phyloP scores from a whole-genome alignment of 129 eudicot genomes.

The Apium graveolens region DNA sequence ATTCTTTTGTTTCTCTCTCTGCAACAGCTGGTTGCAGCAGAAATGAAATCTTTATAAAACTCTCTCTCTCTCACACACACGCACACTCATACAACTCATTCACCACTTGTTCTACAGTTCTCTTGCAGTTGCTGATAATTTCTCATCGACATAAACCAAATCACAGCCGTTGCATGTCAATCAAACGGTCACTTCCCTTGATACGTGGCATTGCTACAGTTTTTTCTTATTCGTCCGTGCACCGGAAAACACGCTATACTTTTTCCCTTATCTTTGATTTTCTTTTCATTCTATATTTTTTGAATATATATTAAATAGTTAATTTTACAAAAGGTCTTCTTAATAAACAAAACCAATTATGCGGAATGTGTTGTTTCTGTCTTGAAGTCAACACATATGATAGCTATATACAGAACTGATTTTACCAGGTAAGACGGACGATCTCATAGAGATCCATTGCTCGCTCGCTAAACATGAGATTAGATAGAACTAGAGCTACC shows the following conservation, averaged over 20 bases:
- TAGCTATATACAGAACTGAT: too few relatives aligned
- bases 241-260: constrained; percentile 83
- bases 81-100: constrained; percentile 19
- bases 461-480: too few relatives aligned
- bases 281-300: background rate
- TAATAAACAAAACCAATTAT: too few relatives aligned
- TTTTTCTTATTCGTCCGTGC: constrained; percentile 53
- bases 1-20: constrained; percentile 6
- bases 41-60: constrained; percentile 22
- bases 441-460: too few relatives aligned
- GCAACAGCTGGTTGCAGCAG: constrained; percentile 6
- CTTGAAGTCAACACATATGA: too few relatives aligned
- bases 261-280: too few relatives aligned
- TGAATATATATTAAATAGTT: too few relatives aligned
- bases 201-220: constrained; percentile 55
- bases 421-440: too few relatives aligned
- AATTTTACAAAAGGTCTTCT: too few relatives aligned
- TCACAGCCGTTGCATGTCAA: constrained; percentile 47
- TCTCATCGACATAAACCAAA: constrained; percentile 6
- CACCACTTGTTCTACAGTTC: constrained; percentile 43
- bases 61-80: constrained; percentile 13
- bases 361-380: too few relatives aligned
- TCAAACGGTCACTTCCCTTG: constrained; percentile 20
- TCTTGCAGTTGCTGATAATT: constrained; percentile 37
- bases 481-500: too few relatives aligned